These are phyloP conservation scores for Phlebiopsis flavidoalba DNA, from an alignment of 768 basidiomycete species.

Conservation along the genomic window DNA sequence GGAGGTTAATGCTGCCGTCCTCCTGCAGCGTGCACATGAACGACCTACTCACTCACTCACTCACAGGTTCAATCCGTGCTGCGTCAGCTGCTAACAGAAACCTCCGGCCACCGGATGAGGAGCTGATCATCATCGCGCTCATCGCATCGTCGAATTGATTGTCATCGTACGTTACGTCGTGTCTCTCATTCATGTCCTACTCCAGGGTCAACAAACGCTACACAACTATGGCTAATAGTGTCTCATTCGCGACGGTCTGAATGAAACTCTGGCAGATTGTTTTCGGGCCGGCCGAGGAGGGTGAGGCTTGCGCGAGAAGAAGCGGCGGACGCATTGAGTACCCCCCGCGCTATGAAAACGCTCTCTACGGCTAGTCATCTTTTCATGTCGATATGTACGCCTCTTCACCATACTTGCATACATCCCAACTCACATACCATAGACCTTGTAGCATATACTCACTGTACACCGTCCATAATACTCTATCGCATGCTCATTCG, in stretches of 20 bases:
- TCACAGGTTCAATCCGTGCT: conserved; percentile 78
- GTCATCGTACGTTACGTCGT: conserved; percentile 69
- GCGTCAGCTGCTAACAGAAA: conserved; percentile 87
- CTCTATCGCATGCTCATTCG: not conserved
- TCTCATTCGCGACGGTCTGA: conserved; percentile 74
- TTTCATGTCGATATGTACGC: too few relatives aligned
- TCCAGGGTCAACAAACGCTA: not conserved
- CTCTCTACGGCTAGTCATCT: too few relatives aligned
- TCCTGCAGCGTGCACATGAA: not conserved
- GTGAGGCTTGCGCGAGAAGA: not conserved
- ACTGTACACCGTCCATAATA: not conserved
- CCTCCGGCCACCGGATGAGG: conserved; percentile 89
- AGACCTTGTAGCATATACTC: not conserved
- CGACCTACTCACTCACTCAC: not conserved
- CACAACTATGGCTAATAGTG: conserved; percentile 37
- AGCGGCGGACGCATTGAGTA: too few relatives aligned
- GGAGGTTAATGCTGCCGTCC: conserved; percentile 40
- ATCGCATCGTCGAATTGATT: conserved; percentile 97
- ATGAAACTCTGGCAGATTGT: conserved; percentile 51
- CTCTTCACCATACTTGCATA: not conserved
- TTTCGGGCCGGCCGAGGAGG: not conserved
- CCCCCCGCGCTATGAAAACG: too few relatives aligned
- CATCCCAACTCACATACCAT: not conserved
- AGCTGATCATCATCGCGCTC: conserved; percentile 89
- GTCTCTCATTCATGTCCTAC: not conserved